Conservation (phyloP, 2,329 filamentous ascomycete species). For the Clonostachys rhizophaga region DNA sequence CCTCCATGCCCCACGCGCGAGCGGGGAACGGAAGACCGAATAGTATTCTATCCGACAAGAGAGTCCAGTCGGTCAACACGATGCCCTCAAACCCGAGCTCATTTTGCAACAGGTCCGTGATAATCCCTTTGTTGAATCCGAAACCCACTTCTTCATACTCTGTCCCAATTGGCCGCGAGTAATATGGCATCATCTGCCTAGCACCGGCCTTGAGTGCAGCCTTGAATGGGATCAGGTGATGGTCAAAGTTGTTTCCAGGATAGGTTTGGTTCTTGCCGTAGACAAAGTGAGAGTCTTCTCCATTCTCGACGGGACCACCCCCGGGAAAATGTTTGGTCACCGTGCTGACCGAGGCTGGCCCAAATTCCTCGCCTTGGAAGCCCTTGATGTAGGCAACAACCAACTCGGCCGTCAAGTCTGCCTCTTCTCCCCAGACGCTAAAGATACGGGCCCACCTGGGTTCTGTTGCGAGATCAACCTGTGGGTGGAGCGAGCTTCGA, state of each 20-base stretch:
- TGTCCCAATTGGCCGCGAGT: slow-evolving; percentile 39
- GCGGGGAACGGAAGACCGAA: slow-evolving; percentile 37
- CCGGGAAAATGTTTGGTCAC: slow-evolving; percentile 52
- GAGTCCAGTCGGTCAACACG: slow-evolving; percentile 47
- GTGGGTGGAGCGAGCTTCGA: slow-evolving; percentile 40
- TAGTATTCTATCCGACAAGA: slow-evolving; percentile 39
- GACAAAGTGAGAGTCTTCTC: slow-evolving; percentile 46
- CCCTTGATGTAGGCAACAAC: slow-evolving; percentile 40
- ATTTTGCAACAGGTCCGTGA: slow-evolving; percentile 40
- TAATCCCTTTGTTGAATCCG: slow-evolving; percentile 43
- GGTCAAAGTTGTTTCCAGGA: slow-evolving; percentile 42
- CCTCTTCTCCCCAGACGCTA: slow-evolving; percentile 43
- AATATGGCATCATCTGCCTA: slow-evolving; percentile 47
- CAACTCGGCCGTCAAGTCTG: slow-evolving; percentile 27
- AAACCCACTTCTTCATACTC: slow-evolving; percentile 41
- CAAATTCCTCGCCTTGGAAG: slow-evolving; percentile 38
- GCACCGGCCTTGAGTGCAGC: slow-evolving; percentile 43
- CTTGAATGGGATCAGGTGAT: slow-evolving; percentile 44
- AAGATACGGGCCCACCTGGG: slow-evolving; percentile 42
- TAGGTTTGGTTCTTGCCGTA: slow-evolving; percentile 48
- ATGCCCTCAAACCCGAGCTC: slow-evolving; percentile 46
- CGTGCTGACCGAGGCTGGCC: slow-evolving; percentile 34
- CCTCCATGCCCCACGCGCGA: slow-evolving; percentile 44
- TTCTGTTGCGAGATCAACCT: slow-evolving; percentile 45
- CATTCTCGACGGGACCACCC: slow-evolving; percentile 39